Base-by-base conservation (phyloP, 352 stramenopile species). In the Pythium brassicae region DNA sequence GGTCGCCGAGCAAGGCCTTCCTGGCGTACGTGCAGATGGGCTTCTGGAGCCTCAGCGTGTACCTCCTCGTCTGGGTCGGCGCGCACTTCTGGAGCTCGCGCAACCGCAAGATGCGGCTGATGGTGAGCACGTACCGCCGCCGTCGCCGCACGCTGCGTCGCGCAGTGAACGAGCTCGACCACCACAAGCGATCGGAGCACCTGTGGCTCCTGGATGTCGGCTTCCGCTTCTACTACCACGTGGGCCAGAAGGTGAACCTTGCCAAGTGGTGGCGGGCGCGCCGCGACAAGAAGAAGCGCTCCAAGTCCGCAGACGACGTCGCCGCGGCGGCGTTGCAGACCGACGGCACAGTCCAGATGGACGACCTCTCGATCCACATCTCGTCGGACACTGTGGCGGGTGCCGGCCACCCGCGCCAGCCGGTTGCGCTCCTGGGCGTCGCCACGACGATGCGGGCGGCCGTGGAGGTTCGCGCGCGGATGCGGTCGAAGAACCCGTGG, bases 1-100 rank as follows among this genome's bases (percentile, higher is more conserved):
- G 74, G 69, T 87, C 73, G 12, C 62, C 80, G 17, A 77, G 66
- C n/a, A 71, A 83, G 40, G 74, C 78, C 0, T 92, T 92, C 53
- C 67, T 85, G 42, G 58, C 72, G 11, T 92, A 90, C 43, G 72
- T 92, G 10, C 77, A 83, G 50, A 82, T 75, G 57, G 82, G 82
- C 7, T 89, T 90, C 47, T 90, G 72, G 61, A 61, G 62, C 57
- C 62, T 87, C 15, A 65, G 59, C n/a, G 63, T 53, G 10, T 92
- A 92, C 55, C 59, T 92, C 19, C 46, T 71, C 20, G 40, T 90
- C 2, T 92, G 79, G 82, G 85, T 90, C 62, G 65, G 78, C 42
- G 69, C 70, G 32, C 82, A 92, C 57, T 92, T 87, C 59, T 92
- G 79, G 78, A 90, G 79, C 66, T 87, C 74, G 22, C 76, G 82